Base-by-base conservation (phyloP, 345 rosid species). In the Cochlearia excelsa region DNA sequence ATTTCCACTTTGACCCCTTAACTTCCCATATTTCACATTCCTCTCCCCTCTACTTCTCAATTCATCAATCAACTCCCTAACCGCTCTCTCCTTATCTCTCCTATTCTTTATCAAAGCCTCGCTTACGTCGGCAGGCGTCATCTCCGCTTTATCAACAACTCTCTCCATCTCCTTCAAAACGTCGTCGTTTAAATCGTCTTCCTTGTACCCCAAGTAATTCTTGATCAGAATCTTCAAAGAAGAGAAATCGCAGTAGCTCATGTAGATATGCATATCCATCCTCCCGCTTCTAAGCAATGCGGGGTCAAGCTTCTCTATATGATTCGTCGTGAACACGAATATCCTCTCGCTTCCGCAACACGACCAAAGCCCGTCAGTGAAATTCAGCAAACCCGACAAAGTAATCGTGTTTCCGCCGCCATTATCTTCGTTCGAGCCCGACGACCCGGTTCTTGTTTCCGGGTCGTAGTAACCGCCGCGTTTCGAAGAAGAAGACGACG, bases 341-440 rank as follows among this genome's bases (percentile, higher is more conserved):
- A 92, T 88, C 84, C 84, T 81, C 80, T 92, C 98, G 63, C 96
- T 88, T 8, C 96, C 98, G 52, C 98, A 88, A 51, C 98, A 88
- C 6, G 98, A 92, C 98, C 98, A 92, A 37, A 92, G 66, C 68
- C 98, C 98, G 40, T 92, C 98, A 3, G 95, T 86, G 73, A 92
- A 92, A 74, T 92, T 92, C 80, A 92, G 57, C 61, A 92, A 68
- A 61, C 98, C 98, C 4, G 98, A 92, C 31, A 92, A 70, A 1
- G 98, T 92, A 7, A 88, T 80, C 30, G 95, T 79, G 61, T 77
- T 82, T 30, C 81, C 74, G 30, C 78, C 71, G 10, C 75, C 75
- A 16, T 78, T 73, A 0, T 74, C 79, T 5, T 65, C 73, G 1
- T 55, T 75, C 7, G 59, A 65, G 47, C 70, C 81, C 11, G 76